Base-by-base conservation (phyloP, 345 rosid genomes). In the Aurinia saxatilis region DNA sequence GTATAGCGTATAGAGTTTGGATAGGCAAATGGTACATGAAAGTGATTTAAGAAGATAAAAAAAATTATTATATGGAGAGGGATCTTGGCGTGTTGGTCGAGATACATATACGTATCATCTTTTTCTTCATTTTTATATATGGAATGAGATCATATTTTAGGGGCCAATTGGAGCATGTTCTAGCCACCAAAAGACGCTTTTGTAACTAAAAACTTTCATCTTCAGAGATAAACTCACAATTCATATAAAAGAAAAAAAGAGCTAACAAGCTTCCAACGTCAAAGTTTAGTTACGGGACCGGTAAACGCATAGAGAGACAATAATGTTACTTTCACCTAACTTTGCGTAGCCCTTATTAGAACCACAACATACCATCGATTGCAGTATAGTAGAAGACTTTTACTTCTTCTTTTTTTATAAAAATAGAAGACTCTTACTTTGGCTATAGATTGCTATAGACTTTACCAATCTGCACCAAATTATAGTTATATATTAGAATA, bases 231-330 rank as follows among this genome's bases (percentile, higher is more conserved):
- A 34, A 46, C 21, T 60, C 23, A 33, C 33, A 33, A 18, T 45
- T 42, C 37, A 18, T 21, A 34, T 29, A 27, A 15, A 18, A 3
- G 35, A 10, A 31, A 45, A 3, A 33, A 70, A 30, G 40, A 49
- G 10, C 15, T 46, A 37, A 60, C 37, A 23, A 25, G n/a, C 65
- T 63, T 42, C 35, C 65, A 49, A 48, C 11, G 75, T 71, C 75
- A 71, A 69, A 25, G 53, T 71, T 63, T 65, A 64, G 75, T 63
- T 71, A 71, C 60, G 60, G 60, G 54, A 50, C 70, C 60, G 65
- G 70, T 63, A 17, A 44, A 18, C 18, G 11, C 8, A 45, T 37
- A 54, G 12, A 12, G 34, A 68, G 33, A 13, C 66, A 59, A 60
- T 45, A 8, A 23, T 14, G 8, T 50, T 47, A 2, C 30, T 19